A percentile compares a stretch with the other conserved stretches of the same genome.
phyloP scores from a whole-genome alignment of 495 filamentous ascomycete species.

The Podospora comata region DNA sequence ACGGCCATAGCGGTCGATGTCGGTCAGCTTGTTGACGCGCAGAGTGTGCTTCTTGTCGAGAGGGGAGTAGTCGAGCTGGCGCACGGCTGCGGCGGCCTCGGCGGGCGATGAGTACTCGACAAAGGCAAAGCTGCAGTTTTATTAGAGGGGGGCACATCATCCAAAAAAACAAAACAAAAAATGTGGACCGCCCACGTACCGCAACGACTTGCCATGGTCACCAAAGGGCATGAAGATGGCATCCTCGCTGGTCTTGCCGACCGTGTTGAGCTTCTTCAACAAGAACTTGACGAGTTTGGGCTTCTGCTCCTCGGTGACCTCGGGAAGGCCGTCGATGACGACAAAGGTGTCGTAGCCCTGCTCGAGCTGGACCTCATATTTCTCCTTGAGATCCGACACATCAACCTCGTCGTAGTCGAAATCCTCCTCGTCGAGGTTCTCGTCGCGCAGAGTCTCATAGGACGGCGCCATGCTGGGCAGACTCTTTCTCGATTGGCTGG shows the following conservation, averaged over 20 bases:
- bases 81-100: constrained; percentile 83
- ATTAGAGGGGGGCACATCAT: background rate
- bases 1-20: constrained; percentile 91
- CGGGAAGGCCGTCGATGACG: constrained; percentile 87
- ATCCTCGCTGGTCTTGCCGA: constrained; percentile 82
- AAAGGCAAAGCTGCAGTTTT: constrained; percentile 70
- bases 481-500: constrained; percentile 8
- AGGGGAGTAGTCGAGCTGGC: constrained; percentile 74
- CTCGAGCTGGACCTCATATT: constrained; percentile 92
- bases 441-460: constrained; percentile 55
- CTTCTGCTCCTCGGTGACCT: constrained; percentile 77
- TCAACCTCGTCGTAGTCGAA: constrained; percentile 92
- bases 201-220: constrained; percentile 75
- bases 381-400: constrained; percentile 85
- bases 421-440: constrained; percentile 82
- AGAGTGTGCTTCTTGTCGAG: constrained; percentile 96
- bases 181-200: constrained; percentile 50
- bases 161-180: too few relatives aligned
- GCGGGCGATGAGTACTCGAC: constrained; percentile 93
- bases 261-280: constrained; percentile 80
- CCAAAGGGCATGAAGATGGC: constrained; percentile 88
- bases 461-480: constrained; percentile 56
- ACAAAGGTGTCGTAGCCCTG: constrained; percentile 94
- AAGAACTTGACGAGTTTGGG: constrained; percentile 92
- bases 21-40: constrained; percentile 94